These are phyloP conservation scores for Gynostemma pentaphyllum DNA, from an alignment of 306 rosid genomes.

Conservation along the genomic window DNA sequence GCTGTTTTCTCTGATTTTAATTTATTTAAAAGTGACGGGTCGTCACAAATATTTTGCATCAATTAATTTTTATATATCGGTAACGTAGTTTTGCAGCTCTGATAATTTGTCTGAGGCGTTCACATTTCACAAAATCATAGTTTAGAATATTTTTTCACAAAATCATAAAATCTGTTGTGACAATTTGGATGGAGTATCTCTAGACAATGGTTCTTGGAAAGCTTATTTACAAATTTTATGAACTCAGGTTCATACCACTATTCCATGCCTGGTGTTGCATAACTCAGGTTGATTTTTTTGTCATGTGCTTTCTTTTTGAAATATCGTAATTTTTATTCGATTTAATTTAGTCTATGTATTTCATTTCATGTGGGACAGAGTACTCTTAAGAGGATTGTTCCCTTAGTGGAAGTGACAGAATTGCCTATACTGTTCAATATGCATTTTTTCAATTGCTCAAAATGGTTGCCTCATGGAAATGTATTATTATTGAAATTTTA, in stretches of 20 bases:
- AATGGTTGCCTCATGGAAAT: background rate
- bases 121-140: background rate
- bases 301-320: conserved; percentile 11
- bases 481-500: background rate
- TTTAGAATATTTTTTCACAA: background rate
- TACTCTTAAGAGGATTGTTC: conserved; percentile 55
- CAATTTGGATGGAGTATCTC: background rate
- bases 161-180: background rate
- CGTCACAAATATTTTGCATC: no score
- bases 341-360: background rate
- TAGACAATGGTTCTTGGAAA: background rate
- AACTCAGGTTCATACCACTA: conserved; percentile 61
- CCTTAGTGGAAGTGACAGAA: conserved; percentile 63
- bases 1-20: no score
- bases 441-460: conserved; percentile 42
- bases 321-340: conserved; percentile 8
- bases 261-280: conserved; percentile 89
- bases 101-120: background rate
- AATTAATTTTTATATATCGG: no score
- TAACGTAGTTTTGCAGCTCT: background rate
- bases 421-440: conserved; percentile 37
- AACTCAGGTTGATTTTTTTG: conserved; percentile 35
- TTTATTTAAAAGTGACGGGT: no score
- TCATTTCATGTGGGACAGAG: conserved; percentile 32
- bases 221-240: conserved; percentile 1